A percentile compares a stretch with the other conserved stretches of the same genome.
Evolutionary conservation across 768 basidiomycete species (phyloP).

Genomic region (Boletus bicolor): DNA sequence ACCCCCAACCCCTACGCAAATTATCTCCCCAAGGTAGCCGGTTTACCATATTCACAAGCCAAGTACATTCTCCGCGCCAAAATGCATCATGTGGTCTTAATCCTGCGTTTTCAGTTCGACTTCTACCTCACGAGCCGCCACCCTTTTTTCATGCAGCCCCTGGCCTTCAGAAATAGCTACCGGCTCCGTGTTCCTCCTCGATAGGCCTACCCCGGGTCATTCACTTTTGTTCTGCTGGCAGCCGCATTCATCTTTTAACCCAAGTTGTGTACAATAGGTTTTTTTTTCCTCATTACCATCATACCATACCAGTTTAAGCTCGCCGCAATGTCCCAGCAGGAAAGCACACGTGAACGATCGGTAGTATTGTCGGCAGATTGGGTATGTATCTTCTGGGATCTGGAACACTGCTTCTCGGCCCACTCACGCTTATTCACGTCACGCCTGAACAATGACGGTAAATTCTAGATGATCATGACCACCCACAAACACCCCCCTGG

Average conservation of each 20-base stretch:
- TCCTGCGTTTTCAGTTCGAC: conserved; percentile 1
- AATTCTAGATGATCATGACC: background rate
- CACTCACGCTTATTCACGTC: conserved; percentile 2
- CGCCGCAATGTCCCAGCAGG: conserved; percentile 1
- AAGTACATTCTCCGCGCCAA: background rate
- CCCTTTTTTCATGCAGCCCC: conserved; percentile 7
- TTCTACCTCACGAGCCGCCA: background rate
- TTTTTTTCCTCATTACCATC: background rate
- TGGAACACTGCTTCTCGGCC: background rate
- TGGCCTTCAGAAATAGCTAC: background rate
- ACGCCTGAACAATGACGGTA: background rate
- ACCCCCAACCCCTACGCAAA: background rate
- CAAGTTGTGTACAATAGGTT: background rate
- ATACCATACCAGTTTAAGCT: conserved; percentile 1
- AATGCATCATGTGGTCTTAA: conserved; percentile 1
- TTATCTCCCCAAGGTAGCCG: background rate
- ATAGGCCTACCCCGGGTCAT: background rate
- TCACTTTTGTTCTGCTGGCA: background rate
- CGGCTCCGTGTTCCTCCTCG: background rate
- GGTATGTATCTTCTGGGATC: background rate
- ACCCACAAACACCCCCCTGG: background rate
- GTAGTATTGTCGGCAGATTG: conserved; percentile 15
- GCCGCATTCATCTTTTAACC: background rate
- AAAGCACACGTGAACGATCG: conserved; percentile 10
- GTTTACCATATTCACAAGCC: conserved; percentile 1